These are phyloP conservation scores for Aspergillus ellipticus DNA, from an alignment of 495 filamentous ascomycete species.

Conservation along the genomic window DNA sequence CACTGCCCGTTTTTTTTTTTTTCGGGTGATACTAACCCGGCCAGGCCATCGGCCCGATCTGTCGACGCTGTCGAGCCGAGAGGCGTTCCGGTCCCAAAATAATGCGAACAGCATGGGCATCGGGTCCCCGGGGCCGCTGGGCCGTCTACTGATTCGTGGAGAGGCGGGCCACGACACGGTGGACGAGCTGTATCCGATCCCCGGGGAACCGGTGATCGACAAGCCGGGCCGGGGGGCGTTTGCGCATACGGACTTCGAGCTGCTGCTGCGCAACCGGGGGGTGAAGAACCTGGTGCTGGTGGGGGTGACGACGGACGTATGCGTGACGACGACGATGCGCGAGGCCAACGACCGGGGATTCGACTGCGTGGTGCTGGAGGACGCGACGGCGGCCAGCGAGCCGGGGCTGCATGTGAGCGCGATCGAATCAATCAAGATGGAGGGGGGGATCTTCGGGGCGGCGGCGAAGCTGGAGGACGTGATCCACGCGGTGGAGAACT, in stretches of 20 bases:
- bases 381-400: slow-evolving; percentile 51
- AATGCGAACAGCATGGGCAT: slow-evolving; percentile 54
- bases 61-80: slow-evolving; percentile 54
- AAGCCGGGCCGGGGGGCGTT: slow-evolving; percentile 69
- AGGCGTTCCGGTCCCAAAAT: slow-evolving; percentile 51
- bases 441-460: slow-evolving; percentile 58
- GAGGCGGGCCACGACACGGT: slow-evolving; percentile 62
- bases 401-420: slow-evolving; percentile 46
- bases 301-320: slow-evolving; percentile 69
- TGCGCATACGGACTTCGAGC: slow-evolving; percentile 59
- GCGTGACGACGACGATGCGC: slow-evolving; percentile 64
- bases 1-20: neutral
- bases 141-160: slow-evolving; percentile 60
- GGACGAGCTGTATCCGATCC: slow-evolving; percentile 53
- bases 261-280: slow-evolving; percentile 56
- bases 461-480: slow-evolving; percentile 48
- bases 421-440: slow-evolving; percentile 51
- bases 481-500: slow-evolving; percentile 43
- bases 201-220: slow-evolving; percentile 60
- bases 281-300: slow-evolving; percentile 64
- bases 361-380: slow-evolving; percentile 58
- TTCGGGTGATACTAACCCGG: slow-evolving; percentile 16
- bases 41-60: slow-evolving; percentile 60
- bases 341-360: slow-evolving; percentile 74
- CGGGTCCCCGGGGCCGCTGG: slow-evolving; percentile 58